phyloP scores from a whole-genome alignment of 768 basidiomycete genomes.

The Mycena olivaceomarginata region DNA sequence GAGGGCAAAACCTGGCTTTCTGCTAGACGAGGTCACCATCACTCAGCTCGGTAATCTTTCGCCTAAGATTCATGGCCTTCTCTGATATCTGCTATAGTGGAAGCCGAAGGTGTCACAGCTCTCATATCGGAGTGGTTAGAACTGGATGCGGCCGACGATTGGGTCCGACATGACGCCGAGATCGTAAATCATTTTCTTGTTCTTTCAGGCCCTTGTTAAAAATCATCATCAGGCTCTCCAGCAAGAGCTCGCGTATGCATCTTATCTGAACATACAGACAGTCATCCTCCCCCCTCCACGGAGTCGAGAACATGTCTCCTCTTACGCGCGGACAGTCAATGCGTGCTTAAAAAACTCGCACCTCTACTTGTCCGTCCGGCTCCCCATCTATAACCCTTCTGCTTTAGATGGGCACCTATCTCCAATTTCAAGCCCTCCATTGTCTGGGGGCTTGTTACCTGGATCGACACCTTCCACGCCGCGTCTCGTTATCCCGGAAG shows the following conservation, averaged over 20 bases:
- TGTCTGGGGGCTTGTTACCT: constrained; percentile 28
- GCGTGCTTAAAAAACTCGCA: constrained; percentile 82
- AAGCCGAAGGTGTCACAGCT: constrained; percentile 82
- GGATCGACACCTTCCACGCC: constrained; percentile 52
- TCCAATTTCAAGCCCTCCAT: constrained; percentile 48
- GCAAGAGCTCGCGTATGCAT: constrained; percentile 94
- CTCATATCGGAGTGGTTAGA: constrained; percentile 97
- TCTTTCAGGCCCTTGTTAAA: constrained; percentile 31
- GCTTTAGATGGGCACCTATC: constrained; percentile 66
- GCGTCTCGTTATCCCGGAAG: constrained; percentile 60
- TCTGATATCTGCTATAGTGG: constrained; percentile 67
- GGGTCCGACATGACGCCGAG: constrained; percentile 97
- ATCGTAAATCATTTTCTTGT: constrained; percentile 75
- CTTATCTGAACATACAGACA: constrained; percentile 91
- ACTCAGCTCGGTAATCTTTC: constrained; percentile 84
- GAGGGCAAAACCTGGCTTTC: constrained; percentile 89
- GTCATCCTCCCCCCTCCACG: constrained; percentile 93
- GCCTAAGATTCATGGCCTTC: constrained; percentile 33
- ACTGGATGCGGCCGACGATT: constrained; percentile 93
- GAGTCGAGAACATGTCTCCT: constrained; percentile 88
- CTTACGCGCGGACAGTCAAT: constrained; percentile 94
- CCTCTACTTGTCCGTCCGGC: constrained; percentile 87
- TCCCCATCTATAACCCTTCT: constrained; percentile 88
- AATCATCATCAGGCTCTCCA: constrained; percentile 82
- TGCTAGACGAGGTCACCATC: constrained; percentile 90